A percentile compares a stretch with the other conserved stretches of the same genome.
phyloP scores from a whole-genome alignment of 345 rosid genomes.

The Euphorbia tirucalli region DNA sequence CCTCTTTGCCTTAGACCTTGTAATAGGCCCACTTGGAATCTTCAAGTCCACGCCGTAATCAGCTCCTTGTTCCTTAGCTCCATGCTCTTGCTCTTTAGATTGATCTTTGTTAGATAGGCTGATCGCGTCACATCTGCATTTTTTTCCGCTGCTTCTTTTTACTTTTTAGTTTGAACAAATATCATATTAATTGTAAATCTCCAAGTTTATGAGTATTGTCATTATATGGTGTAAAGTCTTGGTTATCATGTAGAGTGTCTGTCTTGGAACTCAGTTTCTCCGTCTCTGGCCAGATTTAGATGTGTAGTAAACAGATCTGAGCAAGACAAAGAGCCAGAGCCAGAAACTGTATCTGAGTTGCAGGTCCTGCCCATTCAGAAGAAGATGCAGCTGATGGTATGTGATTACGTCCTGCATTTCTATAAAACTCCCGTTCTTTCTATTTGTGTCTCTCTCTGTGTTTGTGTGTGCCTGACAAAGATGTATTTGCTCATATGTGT shows the following conservation, averaged over 20 bases:
- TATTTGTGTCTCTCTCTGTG: too few relatives aligned
- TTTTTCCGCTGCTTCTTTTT: neutral
- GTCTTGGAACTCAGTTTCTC: neutral
- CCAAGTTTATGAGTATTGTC: neutral
- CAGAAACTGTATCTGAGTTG: slow-evolving; percentile 65
- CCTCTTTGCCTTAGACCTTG: too few relatives aligned
- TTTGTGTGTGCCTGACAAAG: neutral
- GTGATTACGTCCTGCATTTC: slow-evolving; percentile 10
- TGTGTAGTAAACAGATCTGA: slow-evolving; percentile 61
- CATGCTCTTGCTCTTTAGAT: too few relatives aligned
- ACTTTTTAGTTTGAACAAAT: neutral
- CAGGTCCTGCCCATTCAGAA: slow-evolving; percentile 58
- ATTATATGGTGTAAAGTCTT: neutral
- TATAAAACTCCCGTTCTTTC: neutral
- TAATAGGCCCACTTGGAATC: too few relatives aligned
- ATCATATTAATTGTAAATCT: neutral
- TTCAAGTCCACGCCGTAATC: too few relatives aligned
- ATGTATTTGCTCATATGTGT: neutral
- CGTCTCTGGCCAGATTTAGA: slow-evolving; percentile 5
- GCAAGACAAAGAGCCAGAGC: slow-evolving; percentile 98
- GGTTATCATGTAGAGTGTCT: neutral
- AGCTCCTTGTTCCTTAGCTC: too few relatives aligned
- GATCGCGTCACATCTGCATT: too few relatives aligned
- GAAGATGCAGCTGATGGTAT: slow-evolving; percentile 71
- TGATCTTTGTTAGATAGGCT: too few relatives aligned